A percentile compares a stretch with the other conserved stretches of the same genome.
phyloP scores from a whole-genome alignment of 2,329 filamentous ascomycete genomes.

The Corinectria fuckeliana region DNA sequence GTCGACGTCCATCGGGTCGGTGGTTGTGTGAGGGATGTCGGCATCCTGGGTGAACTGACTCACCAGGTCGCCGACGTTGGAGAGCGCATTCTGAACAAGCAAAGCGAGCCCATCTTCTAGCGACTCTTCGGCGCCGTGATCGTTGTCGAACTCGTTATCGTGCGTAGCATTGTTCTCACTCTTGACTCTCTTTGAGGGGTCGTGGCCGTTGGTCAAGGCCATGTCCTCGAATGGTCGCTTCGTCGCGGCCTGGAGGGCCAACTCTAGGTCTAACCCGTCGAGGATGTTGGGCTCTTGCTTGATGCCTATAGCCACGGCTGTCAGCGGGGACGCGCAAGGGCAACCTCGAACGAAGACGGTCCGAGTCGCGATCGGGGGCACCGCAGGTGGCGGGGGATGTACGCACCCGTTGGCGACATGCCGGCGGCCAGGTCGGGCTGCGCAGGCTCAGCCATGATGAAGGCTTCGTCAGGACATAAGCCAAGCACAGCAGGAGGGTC shows the following conservation, averaged over 20 bases:
- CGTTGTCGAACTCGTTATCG: constrained; percentile 29
- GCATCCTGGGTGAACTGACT: constrained; percentile 40
- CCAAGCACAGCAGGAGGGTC: constrained; percentile 29
- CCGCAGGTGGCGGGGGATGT: constrained; percentile 17
- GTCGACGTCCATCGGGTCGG: constrained; percentile 46
- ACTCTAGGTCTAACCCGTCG: constrained; percentile 44
- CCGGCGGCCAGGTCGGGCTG: constrained; percentile 45
- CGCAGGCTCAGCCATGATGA: constrained; percentile 51
- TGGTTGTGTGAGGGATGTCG: constrained; percentile 33
- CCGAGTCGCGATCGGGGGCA: constrained; percentile 7
- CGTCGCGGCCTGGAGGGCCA: constrained; percentile 45
- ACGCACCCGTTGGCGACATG: constrained; percentile 46
- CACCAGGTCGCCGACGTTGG: constrained; percentile 48
- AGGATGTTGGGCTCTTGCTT: constrained; percentile 48
- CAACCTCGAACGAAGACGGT: constrained; percentile 17
- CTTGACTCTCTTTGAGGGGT: constrained; percentile 45
- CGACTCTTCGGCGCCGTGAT: constrained; percentile 36
- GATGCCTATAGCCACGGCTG: constrained; percentile 40
- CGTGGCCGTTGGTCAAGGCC: constrained; percentile 36
- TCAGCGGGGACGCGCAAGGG: constrained; percentile 32
- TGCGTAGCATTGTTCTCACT: constrained; percentile 34
- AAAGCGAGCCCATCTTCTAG: constrained; percentile 47
- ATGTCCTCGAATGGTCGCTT: constrained; percentile 48
- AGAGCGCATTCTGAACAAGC: constrained; percentile 50
- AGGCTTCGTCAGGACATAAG: constrained; percentile 39